Evolutionary conservation across 2,329 filamentous ascomycete species (phyloP), one percentile per base, ranked within the genome.

Genomic region (Hypoxylon sp.): DNA sequence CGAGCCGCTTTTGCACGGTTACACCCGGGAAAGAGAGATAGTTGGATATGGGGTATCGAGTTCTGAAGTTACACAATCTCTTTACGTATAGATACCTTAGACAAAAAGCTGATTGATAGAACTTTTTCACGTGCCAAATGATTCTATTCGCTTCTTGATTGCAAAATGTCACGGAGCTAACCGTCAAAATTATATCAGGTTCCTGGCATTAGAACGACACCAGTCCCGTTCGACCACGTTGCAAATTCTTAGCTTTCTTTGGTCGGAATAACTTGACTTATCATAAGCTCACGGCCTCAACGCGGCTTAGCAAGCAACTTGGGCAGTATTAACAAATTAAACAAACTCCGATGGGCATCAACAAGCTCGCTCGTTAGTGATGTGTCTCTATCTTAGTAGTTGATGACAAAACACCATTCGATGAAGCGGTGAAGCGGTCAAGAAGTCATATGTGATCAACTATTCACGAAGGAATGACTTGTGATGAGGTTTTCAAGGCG

Each of bases 191-290:
- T 55, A 32, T 25, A 53, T 64, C 32, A 47, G 12, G 50, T 63
- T 65, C 56, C 60, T 64, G 47, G 45, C 61, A 55, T 61, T 56
- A 45, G 60, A 51, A 53, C 27, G 53, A 59, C 60, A 46, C 67
- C 67, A 69, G 67, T 69, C 63, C 39, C 23, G 19, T 56, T 67
- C 50, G 60, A 64, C 60, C 67, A 69, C 67, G 67, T 69, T 69
- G 63, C 67, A 63, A 34, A 62, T 25, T 46, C 34, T 45, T 30
- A 14, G n/a, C 25, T 34, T 53, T 46, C 43, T 63, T 66, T 64
- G 67, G 63, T 37, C 16, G 39, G 50, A 62, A 61, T 61, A 51
- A n/a, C 9, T 51, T 19, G 43, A 45, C 59, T 51, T 55, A 56
- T 41, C 41, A 48, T 63, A 58, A 34, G 23, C 41, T 60, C 56